These are phyloP conservation scores for Chaetomiaceae sp. DNA, from an alignment of 2,329 filamentous ascomycete species.

Conservation along the genomic window DNA sequence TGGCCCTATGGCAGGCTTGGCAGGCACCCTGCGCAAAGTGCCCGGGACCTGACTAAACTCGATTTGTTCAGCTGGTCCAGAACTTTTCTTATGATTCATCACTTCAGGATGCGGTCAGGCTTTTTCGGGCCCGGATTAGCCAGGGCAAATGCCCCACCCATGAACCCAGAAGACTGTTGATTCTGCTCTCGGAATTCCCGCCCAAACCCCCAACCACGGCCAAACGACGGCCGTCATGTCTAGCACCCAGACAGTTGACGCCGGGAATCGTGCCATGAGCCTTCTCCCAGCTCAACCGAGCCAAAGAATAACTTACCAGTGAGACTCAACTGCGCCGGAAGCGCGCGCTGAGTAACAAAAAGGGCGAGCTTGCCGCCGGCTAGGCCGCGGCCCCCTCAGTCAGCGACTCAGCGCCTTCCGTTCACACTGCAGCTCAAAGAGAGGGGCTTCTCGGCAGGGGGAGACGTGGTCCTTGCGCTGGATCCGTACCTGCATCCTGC, in stretches of 20 bases:
- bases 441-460: not conserved
- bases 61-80: not conserved
- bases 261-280: too few species aligned
- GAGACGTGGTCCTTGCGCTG: conserved; percentile 10
- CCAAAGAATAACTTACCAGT: too few species aligned
- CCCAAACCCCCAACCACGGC: not conserved
- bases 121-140: not conserved
- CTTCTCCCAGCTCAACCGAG: not conserved
- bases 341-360: not conserved
- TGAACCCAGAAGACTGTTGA: not conserved
- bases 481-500: conserved; percentile 19
- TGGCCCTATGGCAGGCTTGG: not conserved
- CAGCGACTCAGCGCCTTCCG: not conserved
- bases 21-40: too few species aligned
- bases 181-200: not conserved
- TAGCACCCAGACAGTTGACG: not conserved
- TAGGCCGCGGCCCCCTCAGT: not conserved
- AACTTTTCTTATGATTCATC: not conserved
- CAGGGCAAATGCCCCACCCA: not conserved
- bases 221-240: not conserved
- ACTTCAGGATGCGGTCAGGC: not conserved
- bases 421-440: not conserved
- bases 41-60: not conserved
- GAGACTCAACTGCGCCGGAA: not conserved
- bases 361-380: not conserved